Evolutionary conservation across 768 basidiomycete genomes (phyloP).

Genomic region (Trametes gibbosa): DNA sequence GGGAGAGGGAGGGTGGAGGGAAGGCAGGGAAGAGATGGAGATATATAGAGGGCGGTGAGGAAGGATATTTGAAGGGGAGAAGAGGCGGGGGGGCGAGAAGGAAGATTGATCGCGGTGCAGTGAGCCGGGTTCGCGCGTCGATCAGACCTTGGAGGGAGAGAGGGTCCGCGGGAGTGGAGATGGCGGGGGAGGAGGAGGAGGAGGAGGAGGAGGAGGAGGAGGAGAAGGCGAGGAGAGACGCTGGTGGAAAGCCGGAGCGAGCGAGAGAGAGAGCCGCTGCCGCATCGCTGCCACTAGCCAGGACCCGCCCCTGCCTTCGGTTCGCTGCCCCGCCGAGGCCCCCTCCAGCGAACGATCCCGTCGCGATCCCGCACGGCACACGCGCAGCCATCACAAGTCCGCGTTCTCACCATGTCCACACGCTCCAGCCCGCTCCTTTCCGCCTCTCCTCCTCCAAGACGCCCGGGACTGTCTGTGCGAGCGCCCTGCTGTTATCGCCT

Average conservation of each 20-base stretch:
- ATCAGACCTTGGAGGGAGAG: constrained; percentile 8
- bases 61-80: constrained; percentile 23
- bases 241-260: no score
- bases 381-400: constrained; percentile 5
- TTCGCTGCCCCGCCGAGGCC: neutral
- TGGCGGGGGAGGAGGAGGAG: neutral
- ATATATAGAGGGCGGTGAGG: constrained; percentile 24
- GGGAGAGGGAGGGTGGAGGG: constrained; percentile 7
- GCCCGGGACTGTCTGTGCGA: neutral
- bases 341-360: neutral
- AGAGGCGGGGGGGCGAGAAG: constrained; percentile 5
- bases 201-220: no score
- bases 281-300: neutral
- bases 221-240: no score
- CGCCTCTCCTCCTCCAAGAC: neutral
- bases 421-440: neutral
- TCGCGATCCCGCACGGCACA: neutral
- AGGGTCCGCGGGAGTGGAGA: neutral
- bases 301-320: neutral
- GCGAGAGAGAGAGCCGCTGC: no score
- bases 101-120: constrained; percentile 18
- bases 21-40: constrained; percentile 31
- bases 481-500: neutral
- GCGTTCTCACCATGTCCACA: neutral
- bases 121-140: constrained; percentile 19